phyloP scores from a whole-genome alignment of 2,329 filamentous ascomycete genomes.

The Diaporthe sp. region DNA sequence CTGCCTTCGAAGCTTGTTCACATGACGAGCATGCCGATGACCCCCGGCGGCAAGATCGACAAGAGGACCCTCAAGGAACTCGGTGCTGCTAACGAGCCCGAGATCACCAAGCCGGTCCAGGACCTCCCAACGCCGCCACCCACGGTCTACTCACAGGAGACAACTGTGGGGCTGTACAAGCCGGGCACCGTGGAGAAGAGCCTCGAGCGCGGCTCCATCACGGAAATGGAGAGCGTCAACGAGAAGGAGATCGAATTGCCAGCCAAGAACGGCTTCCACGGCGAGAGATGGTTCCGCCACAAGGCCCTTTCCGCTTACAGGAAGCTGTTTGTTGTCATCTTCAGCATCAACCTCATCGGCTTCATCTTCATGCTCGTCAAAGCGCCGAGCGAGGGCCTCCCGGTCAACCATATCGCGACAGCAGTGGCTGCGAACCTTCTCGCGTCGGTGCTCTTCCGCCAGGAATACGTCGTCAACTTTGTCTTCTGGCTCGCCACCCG shows the following conservation, averaged over 20 bases:
- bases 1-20: constrained; percentile 62
- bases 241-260: constrained; percentile 49
- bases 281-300: constrained; percentile 57
- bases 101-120: constrained; percentile 38
- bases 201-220: constrained; percentile 45
- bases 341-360: constrained; percentile 64
- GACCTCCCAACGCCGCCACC: constrained; percentile 41
- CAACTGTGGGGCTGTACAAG: constrained; percentile 17
- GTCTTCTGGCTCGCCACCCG: constrained; percentile 43
- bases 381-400: constrained; percentile 45
- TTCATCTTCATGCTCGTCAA: constrained; percentile 57
- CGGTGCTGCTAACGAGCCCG: constrained; percentile 5
- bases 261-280: constrained; percentile 56
- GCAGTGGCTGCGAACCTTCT: constrained; percentile 63
- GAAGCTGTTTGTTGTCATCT: constrained; percentile 67
- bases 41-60: constrained; percentile 70
- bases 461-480: constrained; percentile 66
- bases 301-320: constrained; percentile 68
- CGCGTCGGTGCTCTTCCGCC: constrained; percentile 65
- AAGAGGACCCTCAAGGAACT: constrained; percentile 59
- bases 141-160: constrained; percentile 18
- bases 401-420: constrained; percentile 44
- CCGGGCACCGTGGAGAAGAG: constrained; percentile 43
- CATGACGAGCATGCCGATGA: constrained; percentile 62
- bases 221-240: constrained; percentile 44